Evolutionary conservation across 1,139 yeast species (phyloP), one percentile per base, ranked within the genome.

Genomic region (Cylindricascospora bacillispora): DNA sequence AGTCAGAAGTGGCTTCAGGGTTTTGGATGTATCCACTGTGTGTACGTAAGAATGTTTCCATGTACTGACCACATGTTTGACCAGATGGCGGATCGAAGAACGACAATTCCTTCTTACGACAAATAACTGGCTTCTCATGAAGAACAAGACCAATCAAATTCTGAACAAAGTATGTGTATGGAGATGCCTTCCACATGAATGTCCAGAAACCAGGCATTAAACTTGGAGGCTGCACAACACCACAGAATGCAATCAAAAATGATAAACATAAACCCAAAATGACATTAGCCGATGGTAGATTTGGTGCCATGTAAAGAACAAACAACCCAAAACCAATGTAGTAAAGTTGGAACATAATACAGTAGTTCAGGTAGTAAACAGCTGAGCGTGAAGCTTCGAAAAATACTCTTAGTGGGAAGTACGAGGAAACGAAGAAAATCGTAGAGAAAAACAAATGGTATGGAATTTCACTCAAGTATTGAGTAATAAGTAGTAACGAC

Each of bases 101-200:
- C 18, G 66, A 57, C 35, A 65, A 57, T 45, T 80, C 93, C 25
- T 56, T 54, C 2, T 45, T 40, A 3, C 61, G 47, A 52, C 93
- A 80, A 12, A 43, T 44, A 10, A 79, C 76, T 6, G 60, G 54
- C 31, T 76, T 66, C 12, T 67, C 62, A 36, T 76, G 79, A 19
- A 76, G 53, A 35, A 75, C 36, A 7, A 62, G 37, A 14, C 70
- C 54, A 27, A 75, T 61, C 45, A 76, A 56, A 24, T 73, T 75
- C 32, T 72, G 73, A 31, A 78, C 65, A 41, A 73, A 61, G 44
- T 77, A 79, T 1, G 83, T 74, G 54, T 70, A 68, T 15, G 89
- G 89, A 5, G 80, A 71, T 2, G 67, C 67, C 46, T 74, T 69
- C 58, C 74, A 70, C 81, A 79, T 75, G 60, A 79, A 82, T 2